These are phyloP conservation scores for Ceratocystis ficicola DNA, from an alignment of 2,329 filamentous ascomycete genomes.

Conservation along the genomic window DNA sequence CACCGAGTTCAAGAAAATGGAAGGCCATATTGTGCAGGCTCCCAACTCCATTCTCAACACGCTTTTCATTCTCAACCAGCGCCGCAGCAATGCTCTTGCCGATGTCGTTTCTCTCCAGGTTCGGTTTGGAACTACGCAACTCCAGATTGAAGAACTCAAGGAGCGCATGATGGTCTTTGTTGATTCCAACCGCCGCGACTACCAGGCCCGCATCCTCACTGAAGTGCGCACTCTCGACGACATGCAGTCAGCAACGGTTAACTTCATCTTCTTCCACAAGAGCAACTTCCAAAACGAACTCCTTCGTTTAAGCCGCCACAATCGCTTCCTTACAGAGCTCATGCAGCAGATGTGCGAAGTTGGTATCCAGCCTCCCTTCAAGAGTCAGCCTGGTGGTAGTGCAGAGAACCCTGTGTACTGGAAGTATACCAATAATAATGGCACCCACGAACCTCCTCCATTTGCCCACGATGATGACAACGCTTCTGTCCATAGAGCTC, in stretches of 20 bases:
- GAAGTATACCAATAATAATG: constrained; percentile 25
- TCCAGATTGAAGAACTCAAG: constrained; percentile 73
- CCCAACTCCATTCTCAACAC: constrained; percentile 90
- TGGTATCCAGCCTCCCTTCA: constrained; percentile 66
- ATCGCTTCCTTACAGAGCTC: constrained; percentile 86
- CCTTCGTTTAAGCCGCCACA: constrained; percentile 75
- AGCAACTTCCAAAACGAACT: constrained; percentile 93
- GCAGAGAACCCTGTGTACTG: constrained; percentile 54
- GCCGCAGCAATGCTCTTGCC: constrained; percentile 75
- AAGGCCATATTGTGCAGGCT: constrained; percentile 89
- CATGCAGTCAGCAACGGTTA: constrained; percentile 74
- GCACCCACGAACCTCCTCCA: not conserved
- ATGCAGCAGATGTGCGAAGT: constrained; percentile 75
- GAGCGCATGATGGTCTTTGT: constrained; percentile 74
- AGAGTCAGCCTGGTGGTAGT: constrained; percentile 52
- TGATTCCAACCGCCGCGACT: constrained; percentile 74
- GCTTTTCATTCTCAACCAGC: constrained; percentile 88
- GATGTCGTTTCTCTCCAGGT: constrained; percentile 75
- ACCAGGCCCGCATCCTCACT: constrained; percentile 72
- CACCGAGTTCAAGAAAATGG: constrained; percentile 98
- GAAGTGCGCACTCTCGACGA: constrained; percentile 70
- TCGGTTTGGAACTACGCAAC: constrained; percentile 74
- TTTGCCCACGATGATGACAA: constrained; percentile 13
- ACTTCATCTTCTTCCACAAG: constrained; percentile 96
- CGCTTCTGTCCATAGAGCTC: constrained; percentile 12